Base-by-base conservation (phyloP, 2,329 filamentous ascomycete species). In the Phaeosphaeriaceae sp. region DNA sequence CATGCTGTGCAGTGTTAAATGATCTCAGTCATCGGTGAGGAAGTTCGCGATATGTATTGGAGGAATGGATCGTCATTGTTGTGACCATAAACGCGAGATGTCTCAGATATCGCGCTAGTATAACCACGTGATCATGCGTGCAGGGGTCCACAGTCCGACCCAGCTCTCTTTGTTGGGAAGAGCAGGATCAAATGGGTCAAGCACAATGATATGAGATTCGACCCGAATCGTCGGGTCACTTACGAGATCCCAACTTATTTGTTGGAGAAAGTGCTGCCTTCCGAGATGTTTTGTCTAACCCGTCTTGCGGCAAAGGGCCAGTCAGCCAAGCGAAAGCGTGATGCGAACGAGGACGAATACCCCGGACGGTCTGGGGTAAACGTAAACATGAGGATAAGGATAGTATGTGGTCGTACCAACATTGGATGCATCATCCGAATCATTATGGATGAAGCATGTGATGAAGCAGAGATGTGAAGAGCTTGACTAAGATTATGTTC, bases 151-250 rank as follows among this genome's bases (percentile, higher is more conserved):
- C n/a, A n/a, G n/a, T n/a, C n/a, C n/a, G n/a, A n/a, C n/a, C n/a
- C n/a, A n/a, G n/a, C n/a, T n/a, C 64, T 67, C 15, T 67, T 70
- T 31, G 68, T 61, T n/a, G 49, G 40, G 2, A 27, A 22, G 22
- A 22, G 17, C 17, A 15, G 13, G 7, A 19, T 24, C 9, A 21
- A 46, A 46, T 53, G 51, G 42, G 11, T 11, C 25, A 40, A 21
- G 10, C 11, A 21, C 11, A 17, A 2, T 15, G 19, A 47, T 4
- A 10, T 24, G 15, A 15, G 17, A 11, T 53, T 47, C 31, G 25
- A 40, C 5, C 20, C 31, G 7, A 25, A 47, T 7, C 25, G 25
- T 20, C 24, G n/a, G 15, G 44, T 53, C 19, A 19, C 46, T 21
- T 48, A 42, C 27, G 27, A 48, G 19, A 47, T 53, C 6, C 42